Conservation (phyloP, 2,329 filamentous ascomycete species). For the Cladophialophora carrionii region DNA sequence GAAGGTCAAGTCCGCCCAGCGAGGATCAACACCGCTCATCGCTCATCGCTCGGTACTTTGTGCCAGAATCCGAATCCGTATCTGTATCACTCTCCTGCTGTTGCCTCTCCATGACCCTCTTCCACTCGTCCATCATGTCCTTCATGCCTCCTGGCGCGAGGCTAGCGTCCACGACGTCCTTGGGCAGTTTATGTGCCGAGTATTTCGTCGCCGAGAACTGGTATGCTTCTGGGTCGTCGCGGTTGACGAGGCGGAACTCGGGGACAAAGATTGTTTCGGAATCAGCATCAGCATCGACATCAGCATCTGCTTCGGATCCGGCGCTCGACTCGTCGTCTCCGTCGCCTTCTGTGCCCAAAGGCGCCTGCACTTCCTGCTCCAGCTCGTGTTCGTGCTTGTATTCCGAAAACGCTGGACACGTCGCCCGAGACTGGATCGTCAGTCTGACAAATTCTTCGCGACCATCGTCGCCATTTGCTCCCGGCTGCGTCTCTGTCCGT, state of each 20-base stretch:
- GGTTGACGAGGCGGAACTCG: slow-evolving; percentile 79
- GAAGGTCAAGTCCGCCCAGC: background rate
- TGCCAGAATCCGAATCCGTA: slow-evolving; percentile 36
- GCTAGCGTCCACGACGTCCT: slow-evolving; percentile 79
- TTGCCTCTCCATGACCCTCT: slow-evolving; percentile 57
- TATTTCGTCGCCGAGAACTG: slow-evolving; percentile 84
- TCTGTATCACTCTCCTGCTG: slow-evolving; percentile 49
- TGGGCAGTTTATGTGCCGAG: slow-evolving; percentile 92
- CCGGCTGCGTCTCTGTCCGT: background rate
- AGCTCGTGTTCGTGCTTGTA: background rate
- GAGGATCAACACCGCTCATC: background rate
- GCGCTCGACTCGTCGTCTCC: background rate
- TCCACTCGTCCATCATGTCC: slow-evolving; percentile 79
- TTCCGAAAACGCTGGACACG: background rate
- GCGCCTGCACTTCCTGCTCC: background rate
- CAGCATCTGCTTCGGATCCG: slow-evolving; percentile 3
- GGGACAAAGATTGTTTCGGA: slow-evolving; percentile 59
- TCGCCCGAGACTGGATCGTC: background rate
- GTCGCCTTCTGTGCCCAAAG: background rate
- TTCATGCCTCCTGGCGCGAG: slow-evolving; percentile 70
- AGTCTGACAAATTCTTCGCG: background rate
- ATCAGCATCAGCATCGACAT: slow-evolving; percentile 21
- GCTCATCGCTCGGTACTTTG: background rate
- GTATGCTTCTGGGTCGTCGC: slow-evolving; percentile 85
- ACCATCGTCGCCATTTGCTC: background rate